A percentile compares a stretch with the other conserved stretches of the same genome.
phyloP scores from a whole-genome alignment of 305 asterid genomes.

The Fraxinus nigra region DNA sequence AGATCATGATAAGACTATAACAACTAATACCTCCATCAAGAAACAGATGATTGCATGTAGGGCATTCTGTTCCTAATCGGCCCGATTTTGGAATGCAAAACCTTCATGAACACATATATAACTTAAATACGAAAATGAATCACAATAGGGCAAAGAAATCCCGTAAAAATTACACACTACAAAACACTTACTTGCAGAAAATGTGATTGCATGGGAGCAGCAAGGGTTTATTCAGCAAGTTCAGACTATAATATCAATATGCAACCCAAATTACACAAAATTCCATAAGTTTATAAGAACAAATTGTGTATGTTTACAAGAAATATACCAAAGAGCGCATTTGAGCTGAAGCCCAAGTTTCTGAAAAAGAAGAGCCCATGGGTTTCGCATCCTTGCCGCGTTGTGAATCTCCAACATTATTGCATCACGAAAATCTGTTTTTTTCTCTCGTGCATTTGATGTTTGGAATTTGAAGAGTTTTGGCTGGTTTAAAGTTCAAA shows the following conservation, averaged over 20 bases:
- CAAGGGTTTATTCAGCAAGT: slow-evolving; percentile 60
- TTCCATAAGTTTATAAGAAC: background rate
- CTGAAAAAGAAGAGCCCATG: slow-evolving; percentile 67
- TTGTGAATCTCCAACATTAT: slow-evolving; percentile 47
- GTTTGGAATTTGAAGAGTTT: background rate
- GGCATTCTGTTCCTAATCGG: slow-evolving; percentile 47
- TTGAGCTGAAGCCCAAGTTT: slow-evolving; percentile 79
- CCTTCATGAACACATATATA: slow-evolving; percentile 35
- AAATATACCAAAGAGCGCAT: slow-evolving; percentile 65
- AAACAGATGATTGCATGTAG: slow-evolving; percentile 55
- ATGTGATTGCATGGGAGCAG: slow-evolving; percentile 88
- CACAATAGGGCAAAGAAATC: background rate
- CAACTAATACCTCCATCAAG: slow-evolving; percentile 42
- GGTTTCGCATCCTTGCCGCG: slow-evolving; percentile 47
- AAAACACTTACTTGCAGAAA: slow-evolving; percentile 68
- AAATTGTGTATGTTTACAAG: background rate
- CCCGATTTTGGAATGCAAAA: slow-evolving; percentile 40
- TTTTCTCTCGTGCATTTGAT: background rate
- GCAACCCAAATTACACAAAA: background rate
- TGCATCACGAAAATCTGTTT: background rate
- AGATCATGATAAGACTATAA: background rate
- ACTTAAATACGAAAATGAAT: background rate
- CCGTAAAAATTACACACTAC: background rate
- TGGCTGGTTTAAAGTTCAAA: background rate
- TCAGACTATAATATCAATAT: slow-evolving; percentile 43